A percentile compares a stretch with the other conserved stretches of the same genome.
phyloP scores from a whole-genome alignment of 1,139 yeast genomes.

The Petasospora fabianii region DNA sequence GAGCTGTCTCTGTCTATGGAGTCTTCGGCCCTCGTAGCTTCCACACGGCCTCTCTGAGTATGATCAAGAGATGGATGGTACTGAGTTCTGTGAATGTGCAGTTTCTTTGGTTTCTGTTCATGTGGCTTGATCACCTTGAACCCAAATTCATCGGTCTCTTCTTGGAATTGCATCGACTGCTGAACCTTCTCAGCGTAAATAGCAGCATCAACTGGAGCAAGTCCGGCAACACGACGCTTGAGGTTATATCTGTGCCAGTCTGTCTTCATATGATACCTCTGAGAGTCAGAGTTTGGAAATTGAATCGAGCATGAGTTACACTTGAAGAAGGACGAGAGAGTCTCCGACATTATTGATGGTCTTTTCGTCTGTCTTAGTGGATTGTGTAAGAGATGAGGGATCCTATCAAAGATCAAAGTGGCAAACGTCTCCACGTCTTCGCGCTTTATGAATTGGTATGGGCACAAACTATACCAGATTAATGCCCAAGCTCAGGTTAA shows the following conservation, averaged over 20 bases:
- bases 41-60: conserved; percentile 15
- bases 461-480: not conserved
- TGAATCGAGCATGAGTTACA: conserved; percentile 86
- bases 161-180: conserved; percentile 45
- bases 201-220: conserved; percentile 77
- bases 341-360: conserved; percentile 2
- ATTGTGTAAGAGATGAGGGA: too few relatives aligned
- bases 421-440: not conserved
- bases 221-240: conserved; percentile 83
- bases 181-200: conserved; percentile 74
- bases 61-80: conserved; percentile 2
- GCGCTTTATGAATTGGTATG: not conserved
- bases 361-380: not conserved
- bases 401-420: not conserved
- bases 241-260: conserved; percentile 90
- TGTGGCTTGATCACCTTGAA: conserved; percentile 37
- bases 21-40: conserved; percentile 1
- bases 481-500: too few relatives aligned
- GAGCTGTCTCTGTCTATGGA: conserved; percentile 36
- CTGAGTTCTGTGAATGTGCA: conserved; percentile 38
- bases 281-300: conserved; percentile 78
- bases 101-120: conserved; percentile 32
- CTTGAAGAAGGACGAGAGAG: conserved; percentile 66
- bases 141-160: conserved; percentile 59
- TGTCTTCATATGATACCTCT: conserved; percentile 86